These are phyloP conservation scores for Prunus dulcis DNA, from an alignment of 306 rosid genomes.

Conservation along the genomic window DNA sequence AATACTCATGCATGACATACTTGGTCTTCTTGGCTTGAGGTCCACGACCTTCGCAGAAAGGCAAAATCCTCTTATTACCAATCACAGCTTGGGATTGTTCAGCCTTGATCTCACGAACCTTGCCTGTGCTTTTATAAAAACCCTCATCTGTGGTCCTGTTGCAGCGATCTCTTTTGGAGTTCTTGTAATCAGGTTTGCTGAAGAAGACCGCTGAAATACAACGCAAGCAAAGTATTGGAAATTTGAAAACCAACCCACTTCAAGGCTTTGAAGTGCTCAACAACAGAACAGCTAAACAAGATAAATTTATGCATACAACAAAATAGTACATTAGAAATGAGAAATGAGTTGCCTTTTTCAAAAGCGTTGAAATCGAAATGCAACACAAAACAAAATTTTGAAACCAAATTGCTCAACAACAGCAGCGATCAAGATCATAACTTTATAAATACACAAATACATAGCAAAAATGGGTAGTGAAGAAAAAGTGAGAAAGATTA, in stretches of 20 bases:
- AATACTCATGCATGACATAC: conserved; percentile 74
- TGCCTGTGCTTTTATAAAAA: conserved; percentile 61
- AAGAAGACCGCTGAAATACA: conserved; percentile 44
- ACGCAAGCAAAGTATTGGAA: too few relatives aligned
- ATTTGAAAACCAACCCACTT: too few relatives aligned
- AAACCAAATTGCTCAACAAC: too few relatives aligned
- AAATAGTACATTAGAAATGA: too few relatives aligned
- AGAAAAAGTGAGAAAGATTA: background rate
- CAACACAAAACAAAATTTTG: too few relatives aligned
- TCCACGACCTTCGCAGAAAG: conserved; percentile 33
- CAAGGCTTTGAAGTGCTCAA: too few relatives aligned
- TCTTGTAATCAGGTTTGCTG: conserved; percentile 32
- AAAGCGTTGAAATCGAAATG: too few relatives aligned
- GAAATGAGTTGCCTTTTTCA: too few relatives aligned
- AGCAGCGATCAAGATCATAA: too few relatives aligned
- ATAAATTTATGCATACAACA: too few relatives aligned
- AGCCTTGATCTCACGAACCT: conserved; percentile 22
- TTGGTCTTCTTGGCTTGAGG: conserved; percentile 25
- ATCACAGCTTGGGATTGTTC: conserved; percentile 23
- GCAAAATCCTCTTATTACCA: conserved; percentile 60
- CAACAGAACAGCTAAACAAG: too few relatives aligned
- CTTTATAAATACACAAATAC: too few relatives aligned
- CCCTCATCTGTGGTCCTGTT: conserved; percentile 53
- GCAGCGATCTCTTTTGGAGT: conserved; percentile 20
- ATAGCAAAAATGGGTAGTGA: background rate